These are phyloP conservation scores for Xylariaceae sp. DNA, from an alignment of 2,329 filamentous ascomycete genomes.

Conservation along the genomic window DNA sequence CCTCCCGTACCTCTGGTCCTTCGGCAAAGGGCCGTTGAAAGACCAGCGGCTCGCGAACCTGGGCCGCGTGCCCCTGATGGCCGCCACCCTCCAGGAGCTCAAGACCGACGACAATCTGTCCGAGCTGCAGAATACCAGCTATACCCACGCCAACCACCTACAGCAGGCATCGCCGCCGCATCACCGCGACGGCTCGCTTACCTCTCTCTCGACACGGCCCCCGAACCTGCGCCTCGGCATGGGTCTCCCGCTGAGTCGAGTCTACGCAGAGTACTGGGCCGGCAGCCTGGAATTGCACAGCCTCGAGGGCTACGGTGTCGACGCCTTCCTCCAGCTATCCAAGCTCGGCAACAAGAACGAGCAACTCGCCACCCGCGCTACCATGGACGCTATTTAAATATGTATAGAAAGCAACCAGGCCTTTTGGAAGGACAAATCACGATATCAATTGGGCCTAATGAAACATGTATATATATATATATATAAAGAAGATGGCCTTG, in stretches of 20 bases:
- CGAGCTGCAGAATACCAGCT: slow-evolving; percentile 20
- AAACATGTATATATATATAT: too few relatives aligned
- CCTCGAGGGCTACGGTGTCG: slow-evolving; percentile 90
- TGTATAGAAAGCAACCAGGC: background rate
- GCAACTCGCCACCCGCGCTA: slow-evolving; percentile 72
- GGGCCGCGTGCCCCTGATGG: slow-evolving; percentile 79
- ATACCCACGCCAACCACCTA: background rate
- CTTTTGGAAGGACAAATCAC: too few relatives aligned
- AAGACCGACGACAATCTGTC: slow-evolving; percentile 39
- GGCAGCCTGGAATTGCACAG: slow-evolving; percentile 87
- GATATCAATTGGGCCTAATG: background rate
- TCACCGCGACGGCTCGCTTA: slow-evolving; percentile 59
- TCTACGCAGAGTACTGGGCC: slow-evolving; percentile 98
- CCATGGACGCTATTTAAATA: slow-evolving; percentile 65
- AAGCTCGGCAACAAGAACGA: slow-evolving; percentile 98
- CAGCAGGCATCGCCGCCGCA: background rate
- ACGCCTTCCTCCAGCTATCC: slow-evolving; percentile 93
- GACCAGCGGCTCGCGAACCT: slow-evolving; percentile 78
- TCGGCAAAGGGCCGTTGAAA: slow-evolving; percentile 83
- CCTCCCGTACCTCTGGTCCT: slow-evolving; percentile 90
- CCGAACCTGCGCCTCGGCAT: slow-evolving; percentile 87
- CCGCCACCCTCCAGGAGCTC: slow-evolving; percentile 88
- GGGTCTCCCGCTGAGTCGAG: slow-evolving; percentile 84
- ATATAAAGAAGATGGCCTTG: too few relatives aligned
- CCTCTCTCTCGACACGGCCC: slow-evolving; percentile 73